Evolutionary conservation across 2,329 filamentous ascomycete genomes (phyloP).

Genomic region (Parafenestella ontariensis): DNA sequence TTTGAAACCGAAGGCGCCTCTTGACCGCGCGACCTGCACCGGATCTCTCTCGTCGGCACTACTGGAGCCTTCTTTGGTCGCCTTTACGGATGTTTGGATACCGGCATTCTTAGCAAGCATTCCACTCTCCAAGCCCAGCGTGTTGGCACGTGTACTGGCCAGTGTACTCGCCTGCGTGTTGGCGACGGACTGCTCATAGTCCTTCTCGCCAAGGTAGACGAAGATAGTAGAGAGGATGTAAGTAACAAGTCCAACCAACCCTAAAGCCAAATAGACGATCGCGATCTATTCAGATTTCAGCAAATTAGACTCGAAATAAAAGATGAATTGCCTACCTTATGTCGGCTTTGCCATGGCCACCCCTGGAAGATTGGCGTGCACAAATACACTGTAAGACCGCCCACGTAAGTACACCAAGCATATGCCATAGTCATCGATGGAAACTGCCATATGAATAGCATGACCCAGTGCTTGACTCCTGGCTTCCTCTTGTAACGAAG

Average conservation of each 20-base stretch:
- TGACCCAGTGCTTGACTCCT: conserved; percentile 31
- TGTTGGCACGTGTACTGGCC: not conserved
- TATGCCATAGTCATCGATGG: conserved; percentile 41
- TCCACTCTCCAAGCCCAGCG: not conserved
- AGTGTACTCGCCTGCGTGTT: conserved; percentile 6
- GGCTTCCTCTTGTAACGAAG: conserved; percentile 32
- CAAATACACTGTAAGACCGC: conserved; percentile 36
- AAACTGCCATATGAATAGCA: conserved; percentile 40
- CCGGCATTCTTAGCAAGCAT: not conserved
- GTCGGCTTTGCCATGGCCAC: conserved; percentile 23
- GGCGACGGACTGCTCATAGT: conserved; percentile 25
- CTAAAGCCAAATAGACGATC: conserved; percentile 31
- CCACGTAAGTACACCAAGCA: conserved; percentile 26
- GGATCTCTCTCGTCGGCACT: not conserved
- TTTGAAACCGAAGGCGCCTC: not conserved
- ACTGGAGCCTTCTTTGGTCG: not conserved
- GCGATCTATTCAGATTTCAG: conserved; percentile 27
- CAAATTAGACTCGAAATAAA: not conserved
- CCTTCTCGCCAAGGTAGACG: conserved; percentile 36
- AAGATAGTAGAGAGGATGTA: conserved; percentile 33
- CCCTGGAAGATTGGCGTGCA: conserved; percentile 33
- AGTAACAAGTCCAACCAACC: conserved; percentile 27
- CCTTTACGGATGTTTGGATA: not conserved
- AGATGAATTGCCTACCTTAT: conserved; percentile 20
- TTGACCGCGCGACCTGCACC: not conserved